Evolutionary conservation across 2,329 filamentous ascomycete genomes (phyloP).

Genomic region (Aureobasidium sp.): DNA sequence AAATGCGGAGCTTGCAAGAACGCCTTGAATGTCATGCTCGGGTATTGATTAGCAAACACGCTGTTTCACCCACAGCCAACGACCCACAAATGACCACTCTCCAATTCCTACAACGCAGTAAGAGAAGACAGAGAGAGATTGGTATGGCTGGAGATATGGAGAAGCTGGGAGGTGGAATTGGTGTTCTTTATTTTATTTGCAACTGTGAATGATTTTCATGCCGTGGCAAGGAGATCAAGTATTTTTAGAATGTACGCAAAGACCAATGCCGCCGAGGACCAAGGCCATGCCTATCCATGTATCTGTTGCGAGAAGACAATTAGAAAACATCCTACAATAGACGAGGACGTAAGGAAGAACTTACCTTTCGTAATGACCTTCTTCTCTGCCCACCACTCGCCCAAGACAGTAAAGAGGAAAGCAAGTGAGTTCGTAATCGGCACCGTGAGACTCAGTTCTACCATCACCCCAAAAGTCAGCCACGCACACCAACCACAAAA

Average conservation of each 20-base stretch:
- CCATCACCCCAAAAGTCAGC: not conserved
- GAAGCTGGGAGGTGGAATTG: too few species aligned
- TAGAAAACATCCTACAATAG: not conserved
- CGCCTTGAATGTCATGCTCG: too few species aligned
- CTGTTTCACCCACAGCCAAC: too few species aligned
- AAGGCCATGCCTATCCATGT: conserved; percentile 75
- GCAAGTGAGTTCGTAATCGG: conserved; percentile 91
- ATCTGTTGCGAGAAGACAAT: conserved; percentile 41
- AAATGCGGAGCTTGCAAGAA: too few species aligned
- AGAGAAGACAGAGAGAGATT: too few species aligned
- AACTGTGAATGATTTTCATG: too few species aligned
- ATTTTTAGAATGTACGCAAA: conserved; percentile 62
- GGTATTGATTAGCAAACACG: too few species aligned
- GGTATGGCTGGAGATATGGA: too few species aligned
- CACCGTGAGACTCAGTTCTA: conserved; percentile 85
- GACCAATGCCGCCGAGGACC: conserved; percentile 68
- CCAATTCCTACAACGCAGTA: too few species aligned
- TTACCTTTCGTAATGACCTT: conserved; percentile 79
- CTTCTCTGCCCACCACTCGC: conserved; percentile 88
- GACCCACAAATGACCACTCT: too few species aligned
- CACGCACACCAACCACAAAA: not conserved
- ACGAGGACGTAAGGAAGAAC: conserved; percentile 20
- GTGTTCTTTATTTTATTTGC: too few species aligned
- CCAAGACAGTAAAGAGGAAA: conserved; percentile 90
- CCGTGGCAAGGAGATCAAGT: conserved; percentile 16